Evolutionary conservation across 169 alveolate species (phyloP).

Genomic region (Cryptosporidium ryanae): DNA sequence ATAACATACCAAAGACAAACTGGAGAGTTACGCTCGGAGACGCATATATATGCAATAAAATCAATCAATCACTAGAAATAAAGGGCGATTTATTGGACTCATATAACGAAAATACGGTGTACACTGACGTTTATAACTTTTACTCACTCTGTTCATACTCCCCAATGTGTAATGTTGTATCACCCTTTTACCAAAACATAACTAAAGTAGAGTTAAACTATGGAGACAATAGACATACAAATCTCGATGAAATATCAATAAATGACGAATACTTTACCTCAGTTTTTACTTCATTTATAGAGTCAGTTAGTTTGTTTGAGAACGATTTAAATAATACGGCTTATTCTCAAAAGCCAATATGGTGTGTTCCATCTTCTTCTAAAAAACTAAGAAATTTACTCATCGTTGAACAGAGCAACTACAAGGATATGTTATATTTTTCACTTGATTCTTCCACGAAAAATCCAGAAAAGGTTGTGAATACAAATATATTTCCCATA

Average conservation of each 20-base stretch:
- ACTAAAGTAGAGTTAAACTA: neutral
- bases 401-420: slow-evolving; percentile 25
- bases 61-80: slow-evolving; percentile 4
- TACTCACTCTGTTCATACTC: slow-evolving; percentile 46
- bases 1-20: slow-evolving; percentile 15
- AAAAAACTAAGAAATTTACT: slow-evolving; percentile 48
- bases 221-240: neutral
- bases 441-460: neutral
- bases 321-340: neutral
- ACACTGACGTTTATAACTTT: neutral
- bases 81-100: neutral
- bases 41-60: slow-evolving; percentile 17
- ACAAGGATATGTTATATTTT: slow-evolving; percentile 14
- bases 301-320: neutral
- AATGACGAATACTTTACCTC: neutral
- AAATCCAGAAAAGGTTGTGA: slow-evolving; percentile 1
- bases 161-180: slow-evolving; percentile 28
- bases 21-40: slow-evolving; percentile 49
- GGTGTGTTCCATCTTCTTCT: slow-evolving; percentile 64
- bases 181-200: slow-evolving; percentile 4
- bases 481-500: slow-evolving; percentile 20
- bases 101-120: neutral
- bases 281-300: neutral
- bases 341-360: slow-evolving; percentile 9
- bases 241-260: neutral